These are phyloP conservation scores for Rhododendron williamsianum DNA, from an alignment of 148 eudicot species.

Conservation along the genomic window DNA sequence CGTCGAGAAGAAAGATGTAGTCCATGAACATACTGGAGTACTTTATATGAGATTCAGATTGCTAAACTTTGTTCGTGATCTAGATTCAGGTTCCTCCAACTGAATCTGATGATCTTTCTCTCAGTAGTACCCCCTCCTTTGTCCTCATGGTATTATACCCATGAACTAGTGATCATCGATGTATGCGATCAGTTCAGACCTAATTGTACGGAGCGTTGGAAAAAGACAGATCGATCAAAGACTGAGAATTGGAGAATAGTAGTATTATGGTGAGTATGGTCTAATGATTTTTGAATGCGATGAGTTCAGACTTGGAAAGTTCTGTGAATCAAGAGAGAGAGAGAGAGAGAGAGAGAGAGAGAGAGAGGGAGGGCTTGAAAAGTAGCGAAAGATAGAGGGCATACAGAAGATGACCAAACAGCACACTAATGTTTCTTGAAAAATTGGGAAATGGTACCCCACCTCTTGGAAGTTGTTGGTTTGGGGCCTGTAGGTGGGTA, in stretches of 20 bases:
- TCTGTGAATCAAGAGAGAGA: neutral
- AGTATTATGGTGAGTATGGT: too few relatives aligned
- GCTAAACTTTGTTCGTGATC: neutral
- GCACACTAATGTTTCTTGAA: neutral
- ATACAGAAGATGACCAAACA: neutral
- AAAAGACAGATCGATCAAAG: neutral
- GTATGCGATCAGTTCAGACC: too few relatives aligned
- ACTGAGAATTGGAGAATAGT: too few relatives aligned
- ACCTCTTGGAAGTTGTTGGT: neutral
- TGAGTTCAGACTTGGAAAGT: neutral
- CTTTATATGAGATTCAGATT: neutral
- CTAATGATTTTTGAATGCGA: neutral
- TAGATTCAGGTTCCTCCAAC: neutral
- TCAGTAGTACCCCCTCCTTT: neutral
- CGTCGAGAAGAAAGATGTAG: conserved; percentile 49
- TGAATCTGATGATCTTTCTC: neutral
- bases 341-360: conserved; percentile 1
- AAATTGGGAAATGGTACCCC: neutral
- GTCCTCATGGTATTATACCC: neutral
- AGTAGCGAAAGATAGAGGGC: neutral
- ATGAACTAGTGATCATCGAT: neutral
- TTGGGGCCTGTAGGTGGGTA: neutral
- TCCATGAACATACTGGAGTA: conserved; percentile 24
- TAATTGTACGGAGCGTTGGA: neutral
- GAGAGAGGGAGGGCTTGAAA: neutral